Conservation (phyloP, 2,329 filamentous ascomycete genomes). For the Xylaria digitata region DNA sequence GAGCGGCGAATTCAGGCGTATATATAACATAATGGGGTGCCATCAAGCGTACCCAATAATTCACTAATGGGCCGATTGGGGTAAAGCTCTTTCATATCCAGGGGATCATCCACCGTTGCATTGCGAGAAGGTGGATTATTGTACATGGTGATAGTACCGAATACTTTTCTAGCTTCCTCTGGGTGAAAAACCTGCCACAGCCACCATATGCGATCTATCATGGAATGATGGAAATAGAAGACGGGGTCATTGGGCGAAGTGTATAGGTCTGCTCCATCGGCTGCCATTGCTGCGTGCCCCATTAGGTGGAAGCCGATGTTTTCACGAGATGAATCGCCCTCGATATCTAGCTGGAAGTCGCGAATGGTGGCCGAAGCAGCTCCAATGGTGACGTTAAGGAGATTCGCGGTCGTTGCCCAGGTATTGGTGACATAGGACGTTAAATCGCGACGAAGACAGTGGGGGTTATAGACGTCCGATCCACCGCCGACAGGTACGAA, state of each 20-base stretch:
- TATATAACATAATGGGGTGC: constrained; percentile 1
- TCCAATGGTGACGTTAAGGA: neutral
- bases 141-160: neutral
- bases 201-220: constrained; percentile 2
- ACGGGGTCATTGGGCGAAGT: constrained; percentile 5
- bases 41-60: neutral
- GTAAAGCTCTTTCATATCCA: constrained; percentile 5
- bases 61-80: neutral
- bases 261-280: neutral
- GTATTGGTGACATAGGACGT: constrained; percentile 5
- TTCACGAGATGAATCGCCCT: neutral
- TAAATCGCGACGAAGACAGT: constrained; percentile 4
- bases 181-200: constrained; percentile 8
- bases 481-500: neutral
- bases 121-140: constrained; percentile 1
- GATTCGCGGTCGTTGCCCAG: constrained; percentile 1
- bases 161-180: constrained; percentile 2
- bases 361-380: neutral
- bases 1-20: neutral
- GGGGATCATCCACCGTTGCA: neutral
- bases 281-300: neutral
- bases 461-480: neutral
- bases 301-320: constrained; percentile 3
- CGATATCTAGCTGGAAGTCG: neutral
- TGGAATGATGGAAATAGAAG: constrained; percentile 5